Base-by-base conservation (phyloP, 192 early-diverging fungal species). In the Linnemannia exigua region DNA sequence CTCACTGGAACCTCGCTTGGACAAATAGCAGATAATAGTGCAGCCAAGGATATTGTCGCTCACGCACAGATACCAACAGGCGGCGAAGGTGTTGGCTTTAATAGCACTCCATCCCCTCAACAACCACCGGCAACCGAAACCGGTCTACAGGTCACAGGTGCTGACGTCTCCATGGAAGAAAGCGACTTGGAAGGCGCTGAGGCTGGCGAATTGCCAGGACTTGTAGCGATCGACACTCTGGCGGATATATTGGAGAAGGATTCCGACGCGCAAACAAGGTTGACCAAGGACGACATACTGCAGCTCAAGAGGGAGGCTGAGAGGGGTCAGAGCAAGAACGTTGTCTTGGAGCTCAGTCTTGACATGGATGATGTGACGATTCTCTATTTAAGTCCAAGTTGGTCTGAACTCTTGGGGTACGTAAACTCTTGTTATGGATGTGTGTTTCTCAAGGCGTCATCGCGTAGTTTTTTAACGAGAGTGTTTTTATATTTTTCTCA, bases 321-420 rank as follows among this genome's bases (percentile, higher is more conserved):
- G 67, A 89, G 90, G 67, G 91, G 90, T 44, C 94, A 96, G 78
- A 94, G 91, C 71, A 89, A 91, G 51, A 96, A 92, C 17, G 90
- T 96, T 38, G 89, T 97, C 54, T 93, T 97, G 91, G 96, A 97
- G 73, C 80, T 97, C n/a, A 89, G 81, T 68, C 86, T 95, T 31
- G 90, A 91, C 11, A 77, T 66, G 41, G 90, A 91, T 11, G 80
- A 87, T 3, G 79, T 95, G 28, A 74, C 84, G 69, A 82, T 87
- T n/a, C 46, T 87, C 15, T 96, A 96, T 81, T 79, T 95, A 9
- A 94, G 92, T 46, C 95, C 95, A n/a, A 89, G 91, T 31, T 93
- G 92, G 84, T 87, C 90, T 48, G 87, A 91, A 52, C 91, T 97
- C 14, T 89, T 95, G 70, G 95, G 93, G 89, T 97, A 94, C 84